These are phyloP conservation scores for Botrytis porri DNA, from an alignment of 2,329 filamentous ascomycete species.

Conservation along the genomic window DNA sequence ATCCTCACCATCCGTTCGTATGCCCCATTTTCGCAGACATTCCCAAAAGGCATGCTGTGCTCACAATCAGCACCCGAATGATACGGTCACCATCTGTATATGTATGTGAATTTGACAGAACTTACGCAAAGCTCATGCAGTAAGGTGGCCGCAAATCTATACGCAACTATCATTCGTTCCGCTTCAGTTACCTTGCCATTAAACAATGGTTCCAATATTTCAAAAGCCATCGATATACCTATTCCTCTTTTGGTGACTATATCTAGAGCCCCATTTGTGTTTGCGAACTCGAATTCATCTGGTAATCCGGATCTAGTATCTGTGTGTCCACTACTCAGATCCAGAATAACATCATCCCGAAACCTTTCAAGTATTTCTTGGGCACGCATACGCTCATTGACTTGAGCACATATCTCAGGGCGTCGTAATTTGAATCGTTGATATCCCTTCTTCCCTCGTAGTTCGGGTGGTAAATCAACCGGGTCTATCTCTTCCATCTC, in stretches of 20 bases:
- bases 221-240: constrained; percentile 7
- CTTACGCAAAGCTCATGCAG: constrained; percentile 16
- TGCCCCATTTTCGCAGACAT: background rate
- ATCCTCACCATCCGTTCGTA: background rate
- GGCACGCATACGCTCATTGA: background rate
- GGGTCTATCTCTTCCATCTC: background rate
- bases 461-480: background rate
- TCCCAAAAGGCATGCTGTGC: constrained; percentile 14
- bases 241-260: background rate
- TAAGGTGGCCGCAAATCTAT: background rate
- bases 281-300: background rate
- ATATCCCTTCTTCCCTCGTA: background rate
- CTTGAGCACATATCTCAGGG: background rate
- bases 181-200: constrained; percentile 11
- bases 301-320: constrained; percentile 3
- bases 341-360: background rate
- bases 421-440: constrained; percentile 4
- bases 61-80: background rate
- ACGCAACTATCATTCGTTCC: background rate
- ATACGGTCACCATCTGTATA: background rate
- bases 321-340: constrained; percentile 4
- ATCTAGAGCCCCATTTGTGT: background rate
- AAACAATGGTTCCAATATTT: constrained; percentile 11
- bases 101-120: background rate
- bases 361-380: constrained; percentile 6